Base-by-base conservation (phyloP, 192 early-diverging fungal species). In the Backusella tarrabulga region DNA sequence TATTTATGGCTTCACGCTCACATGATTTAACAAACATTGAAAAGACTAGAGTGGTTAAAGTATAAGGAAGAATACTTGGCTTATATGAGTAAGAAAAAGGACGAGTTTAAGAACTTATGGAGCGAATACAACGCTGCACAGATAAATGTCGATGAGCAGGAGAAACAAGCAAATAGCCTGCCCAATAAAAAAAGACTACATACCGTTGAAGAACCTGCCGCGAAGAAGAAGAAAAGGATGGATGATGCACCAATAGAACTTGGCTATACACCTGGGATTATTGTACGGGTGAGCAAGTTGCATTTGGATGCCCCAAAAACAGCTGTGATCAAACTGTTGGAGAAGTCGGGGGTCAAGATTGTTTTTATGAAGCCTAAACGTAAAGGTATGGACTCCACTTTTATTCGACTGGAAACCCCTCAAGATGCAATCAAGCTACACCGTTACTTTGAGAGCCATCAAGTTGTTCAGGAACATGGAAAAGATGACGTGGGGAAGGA, bases 291-390 rank as follows among this genome's bases (percentile, higher is more conserved):
- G 32, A n/a, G 38, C 4, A 68, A 70, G 12, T 6, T 79, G 6
- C 78, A 79, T 60, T 26, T 54, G 8, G 68, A 79, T 21, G 40
- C 67, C 15, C 38, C 71, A 32, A 79, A 79, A 32, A 71, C 72
- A 11, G 38, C 21, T 40, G 19, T 52, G 6, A 4, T 23, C 2
- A 35, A 21, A 29, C 34, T 75, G 21, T 34, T 75, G 21, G 36
- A 75, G 11, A 44, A 67, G 34, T 75, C 74, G 32, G 66, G 34
- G 15, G 17, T 52, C 11, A 41, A 38, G 6, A 67, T 75, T 46
- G 38, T 29, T 6, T 75, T 67, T 34, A 46, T 67, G 35, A 41
- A 44, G 6, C 40, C 23, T 2, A 72, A 66, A 1, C 67, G 42
- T 17, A 75, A 75, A 34, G 74, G 74, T 14, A 15, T 79, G 6